A percentile compares a stretch with the other conserved stretches of the same genome.
phyloP scores from a whole-genome alignment of 805 yeast species.

The Ogataea degrootiae region DNA sequence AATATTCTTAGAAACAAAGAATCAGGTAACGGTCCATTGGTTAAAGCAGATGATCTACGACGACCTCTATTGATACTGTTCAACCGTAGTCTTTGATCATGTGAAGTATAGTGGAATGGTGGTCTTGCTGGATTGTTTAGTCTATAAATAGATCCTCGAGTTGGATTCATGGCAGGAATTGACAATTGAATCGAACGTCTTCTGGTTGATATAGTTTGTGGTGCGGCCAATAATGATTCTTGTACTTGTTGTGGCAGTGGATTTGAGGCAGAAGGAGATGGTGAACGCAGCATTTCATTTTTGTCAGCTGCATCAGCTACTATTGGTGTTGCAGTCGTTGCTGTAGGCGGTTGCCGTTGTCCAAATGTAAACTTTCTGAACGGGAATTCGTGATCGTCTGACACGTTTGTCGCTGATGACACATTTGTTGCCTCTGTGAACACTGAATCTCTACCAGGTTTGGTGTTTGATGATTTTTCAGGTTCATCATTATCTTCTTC shows the following conservation, averaged over 20 bases:
- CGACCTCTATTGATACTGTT: slow-evolving; percentile 37
- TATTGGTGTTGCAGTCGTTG: no score
- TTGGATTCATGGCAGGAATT: slow-evolving; percentile 25
- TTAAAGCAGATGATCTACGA: slow-evolving; percentile 53
- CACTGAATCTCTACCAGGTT: background rate
- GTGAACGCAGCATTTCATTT: no score
- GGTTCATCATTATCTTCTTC: no score
- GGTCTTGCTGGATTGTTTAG: slow-evolving; percentile 17
- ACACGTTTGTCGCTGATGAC: background rate
- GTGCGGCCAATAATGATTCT: background rate
- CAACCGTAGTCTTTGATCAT: slow-evolving; percentile 48
- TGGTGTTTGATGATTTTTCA: no score
- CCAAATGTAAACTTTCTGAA: background rate
- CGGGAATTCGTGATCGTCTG: no score
- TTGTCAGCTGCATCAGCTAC: no score
- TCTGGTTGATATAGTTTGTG: background rate
- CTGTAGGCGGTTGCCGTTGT: background rate
- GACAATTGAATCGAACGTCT: slow-evolving; percentile 11
- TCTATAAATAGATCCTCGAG: slow-evolving; percentile 22
- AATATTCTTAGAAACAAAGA: slow-evolving; percentile 50
- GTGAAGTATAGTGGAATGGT: slow-evolving; percentile 50
- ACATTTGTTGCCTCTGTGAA: background rate
- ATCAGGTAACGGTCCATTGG: slow-evolving; percentile 60
- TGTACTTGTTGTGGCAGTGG: background rate
- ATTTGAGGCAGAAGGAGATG: background rate